phyloP scores from a whole-genome alignment of 768 basidiomycete species.

The Amanita rimosa region DNA sequence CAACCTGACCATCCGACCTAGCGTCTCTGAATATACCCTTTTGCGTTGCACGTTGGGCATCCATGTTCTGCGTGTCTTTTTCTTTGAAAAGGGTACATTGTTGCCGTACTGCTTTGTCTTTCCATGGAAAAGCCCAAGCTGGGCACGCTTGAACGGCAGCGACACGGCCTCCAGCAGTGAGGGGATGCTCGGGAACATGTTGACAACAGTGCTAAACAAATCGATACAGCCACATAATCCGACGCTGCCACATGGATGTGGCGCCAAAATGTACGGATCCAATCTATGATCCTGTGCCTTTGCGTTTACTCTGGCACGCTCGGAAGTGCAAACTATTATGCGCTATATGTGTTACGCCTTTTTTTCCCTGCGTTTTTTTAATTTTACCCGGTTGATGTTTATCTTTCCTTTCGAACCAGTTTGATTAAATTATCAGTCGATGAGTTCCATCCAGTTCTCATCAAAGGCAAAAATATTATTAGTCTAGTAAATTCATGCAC shows the following conservation, averaged over 20 bases:
- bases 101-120: constrained; percentile 74
- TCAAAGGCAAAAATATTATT: neutral
- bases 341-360: too few species aligned
- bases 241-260: too few species aligned
- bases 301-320: too few species aligned
- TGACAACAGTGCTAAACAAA: neutral
- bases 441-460: too few species aligned
- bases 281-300: too few species aligned
- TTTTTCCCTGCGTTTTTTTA: too few species aligned
- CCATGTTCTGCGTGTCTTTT: constrained; percentile 84
- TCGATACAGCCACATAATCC: neutral
- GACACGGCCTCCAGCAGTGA: constrained; percentile 30
- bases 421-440: too few species aligned
- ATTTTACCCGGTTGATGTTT: too few species aligned
- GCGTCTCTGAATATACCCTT: constrained; percentile 53
- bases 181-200: constrained; percentile 19
- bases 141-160: constrained; percentile 70
- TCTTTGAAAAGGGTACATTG: constrained; percentile 81
- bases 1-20: constrained; percentile 46
- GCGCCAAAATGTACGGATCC: too few species aligned
- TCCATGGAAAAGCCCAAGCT: constrained; percentile 77
- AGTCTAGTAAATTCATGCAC: too few species aligned
- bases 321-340: too few species aligned
- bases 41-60: constrained; percentile 80
- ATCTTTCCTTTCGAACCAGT: too few species aligned